Evolutionary conservation across 345 rosid genomes (phyloP), one percentile per base, ranked within the genome.

Genomic region (Crucihimalaya himalaica): DNA sequence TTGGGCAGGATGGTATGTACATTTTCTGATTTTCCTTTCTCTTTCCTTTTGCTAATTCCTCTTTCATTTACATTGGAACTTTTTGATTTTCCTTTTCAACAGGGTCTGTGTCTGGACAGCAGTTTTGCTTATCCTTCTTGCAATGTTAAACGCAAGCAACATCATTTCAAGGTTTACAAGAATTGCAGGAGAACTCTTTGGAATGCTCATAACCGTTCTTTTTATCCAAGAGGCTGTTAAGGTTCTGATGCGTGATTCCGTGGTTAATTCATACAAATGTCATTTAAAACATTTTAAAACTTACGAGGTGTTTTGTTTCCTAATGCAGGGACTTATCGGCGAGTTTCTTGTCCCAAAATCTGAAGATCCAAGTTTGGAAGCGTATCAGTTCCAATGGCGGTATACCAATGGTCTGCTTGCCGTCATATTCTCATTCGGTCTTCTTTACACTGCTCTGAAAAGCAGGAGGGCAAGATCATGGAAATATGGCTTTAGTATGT

Each of bases 61-160:
- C 66, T 73, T 51, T 35, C 34, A 50, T 45, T 59, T 28, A 32
- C 28, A 70, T 18, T 40, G 2, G 39, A 40, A 34, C 46, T 48
- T 34, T 7, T 43, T 40, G 29, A n/a, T 18, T 56, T 13, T 25
- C 53, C 11, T 21, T 13, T 46, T 66, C 27, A 74, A 66, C 93
- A 89, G 98, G 98, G 89, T 91, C 28, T 91, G 98, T 59, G 89
- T 84, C 6, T 93, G 98, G 94, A 91, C 98, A 59, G 78, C 94
- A 29, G 68, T 91, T 57, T 67, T 89, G 80, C 89, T 93, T 23
- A 71, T 88, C 48, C 80, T 86, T 63, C 87, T 91, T 11, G 91
- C 94, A 25, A 67, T 83, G 43, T 75, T 88, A 69, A 85, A 84
- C 54, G 94, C 92, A 35, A 78, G 89, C 75, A 74, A 75, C 64